Base-by-base conservation (phyloP, 176 grass and related monocot species). In the Stipa capillata region DNA sequence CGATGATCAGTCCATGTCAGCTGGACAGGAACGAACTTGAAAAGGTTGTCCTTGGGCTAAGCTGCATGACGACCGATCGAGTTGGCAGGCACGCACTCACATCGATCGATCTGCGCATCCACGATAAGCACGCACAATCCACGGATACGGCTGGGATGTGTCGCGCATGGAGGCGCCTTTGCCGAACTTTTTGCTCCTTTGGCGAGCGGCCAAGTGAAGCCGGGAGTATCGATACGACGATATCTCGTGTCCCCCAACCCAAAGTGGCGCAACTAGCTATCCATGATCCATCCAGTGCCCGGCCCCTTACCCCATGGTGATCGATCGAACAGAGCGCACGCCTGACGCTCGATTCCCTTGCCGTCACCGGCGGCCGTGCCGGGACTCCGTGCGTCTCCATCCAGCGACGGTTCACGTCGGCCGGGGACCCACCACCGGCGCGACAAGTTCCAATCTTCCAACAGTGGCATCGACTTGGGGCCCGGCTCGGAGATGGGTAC, bases 391-490 rank as follows among this genome's bases (percentile, higher is more conserved):
- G 56, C 61, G 13, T 77, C 61, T 14, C 74, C 53, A 40, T 71
- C 34, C 41, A 24, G 45, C 41, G 44, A 12, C 34, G 43, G 54
- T 50, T 54, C 3, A 13, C 65, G 75, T 82, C 52, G 43, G 6
- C 71, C 17, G 17, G 20, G 85, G 63, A 44, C 79, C 36, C 40
- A 21, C 72, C 70, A 48, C 39, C 77, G 75, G 40, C 29, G 33
- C 75, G 63, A 58, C 42, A 69, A 7, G 42, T 20, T 69, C 78
- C 78, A 76, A 27, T 43, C 41, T 44, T n/a, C 17, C 15, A 77
- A 65, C 73, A 87, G 79, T 78, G 31, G 45, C 79, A 20, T n/a
- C 73, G 45, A 36, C 61, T n/a, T 69, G 65, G 65, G 24, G 39
- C 40, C n/a, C n/a, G n/a, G n/a, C 39, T 28, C 6, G 1, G 39